Base-by-base conservation (phyloP, 106 monocot genomes). In the Dioscorea zingiberensis region DNA sequence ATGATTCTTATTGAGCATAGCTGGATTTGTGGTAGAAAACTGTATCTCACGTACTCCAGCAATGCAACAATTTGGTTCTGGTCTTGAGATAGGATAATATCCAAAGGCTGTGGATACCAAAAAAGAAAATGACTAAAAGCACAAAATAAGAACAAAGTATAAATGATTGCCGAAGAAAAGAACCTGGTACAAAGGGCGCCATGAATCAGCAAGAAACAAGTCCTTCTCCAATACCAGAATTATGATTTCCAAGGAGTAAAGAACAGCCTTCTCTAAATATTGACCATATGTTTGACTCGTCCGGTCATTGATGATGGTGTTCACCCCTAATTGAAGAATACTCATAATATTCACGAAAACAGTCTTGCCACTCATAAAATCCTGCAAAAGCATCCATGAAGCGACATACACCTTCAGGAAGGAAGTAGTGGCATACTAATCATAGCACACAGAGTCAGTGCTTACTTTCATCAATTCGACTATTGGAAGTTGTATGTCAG, bases 161-260 rank as follows among this genome's bases (percentile, higher is more conserved):
- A 60, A 57, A 29, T 38, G 27, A 1, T 68, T 16, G 11, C 13
- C 53, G 30, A 2, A 53, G 46, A 71, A 16, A 45, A 63, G 5
- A 61, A 97, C 97, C 92, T 97, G 91, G 69, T 88, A 97, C 44
- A 97, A 63, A 45, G 97, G 97, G 25, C 97, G 80, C 86, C 88
- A 97, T 59, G 66, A 78, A 70, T 92, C 97, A 75, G 92, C 81
- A 64, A 97, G 86, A 71, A 76, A 76, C 49, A 86, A 48, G 68
- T 97, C 97, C 67, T 69, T 91, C 60, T 86, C 83, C 48, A 86
- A 73, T n/a, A 84, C 88, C 66, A 92, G 77, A 73, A 89, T 60
- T 71, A 92, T 60, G 47, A 91, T 85, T 62, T 97, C 87, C 74
- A 97, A 70, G 51, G 95, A 78, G 58, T 85, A 81, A 54, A 81